Base-by-base conservation (phyloP, 1,284 basidiomycete genomes). In the Heimioporus punctisporus region DNA sequence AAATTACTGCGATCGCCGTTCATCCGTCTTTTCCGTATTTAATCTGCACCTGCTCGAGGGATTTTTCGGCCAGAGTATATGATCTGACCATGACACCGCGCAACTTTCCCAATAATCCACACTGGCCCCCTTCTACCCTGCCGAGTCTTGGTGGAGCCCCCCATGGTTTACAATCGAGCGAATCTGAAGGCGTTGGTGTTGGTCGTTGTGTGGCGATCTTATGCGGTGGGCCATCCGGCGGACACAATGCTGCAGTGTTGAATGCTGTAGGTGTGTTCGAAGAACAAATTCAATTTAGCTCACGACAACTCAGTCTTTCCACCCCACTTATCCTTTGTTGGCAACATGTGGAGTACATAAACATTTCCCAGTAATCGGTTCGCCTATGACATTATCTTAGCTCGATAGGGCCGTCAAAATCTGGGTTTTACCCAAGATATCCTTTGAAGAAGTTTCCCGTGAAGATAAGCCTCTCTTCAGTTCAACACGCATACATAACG, bases 391-490 rank as follows among this genome's bases (percentile, higher is more conserved):
- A 37, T 27, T 2, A 12, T 54, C 39, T 47, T 53, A 92, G 89
- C 75, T 89, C 60, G 89, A 92, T 59, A 81, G 86, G 57, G 72
- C 77, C 4, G 80, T 90, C 23, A 90, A 90, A 67, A 87, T 92
- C 11, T 92, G 89, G 89, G 72, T 71, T 70, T 58, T 80, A 61
- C 69, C 77, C 56, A 57, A 67, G 39, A 50, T 74, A 55, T 50
- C 65, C 12, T 60, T 61, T 0, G 68, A 72, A 7, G 69, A 65
- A 10, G 72, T 88, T 21, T 71, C 74, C 27, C 76, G 86, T 41
- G 85, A 87, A 66, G 88, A 91, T 57, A 91, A 90, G 57, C 88
- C 89, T 0, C 64, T 92, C 3, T 91, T 90, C 62, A 86, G 83
- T 59, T 86, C 80, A 46, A 75, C 81, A 24, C 71, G 75, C 26